phyloP scores from a whole-genome alignment of 805 yeast genomes.

The Wickerhamomyces xylosicus region DNA sequence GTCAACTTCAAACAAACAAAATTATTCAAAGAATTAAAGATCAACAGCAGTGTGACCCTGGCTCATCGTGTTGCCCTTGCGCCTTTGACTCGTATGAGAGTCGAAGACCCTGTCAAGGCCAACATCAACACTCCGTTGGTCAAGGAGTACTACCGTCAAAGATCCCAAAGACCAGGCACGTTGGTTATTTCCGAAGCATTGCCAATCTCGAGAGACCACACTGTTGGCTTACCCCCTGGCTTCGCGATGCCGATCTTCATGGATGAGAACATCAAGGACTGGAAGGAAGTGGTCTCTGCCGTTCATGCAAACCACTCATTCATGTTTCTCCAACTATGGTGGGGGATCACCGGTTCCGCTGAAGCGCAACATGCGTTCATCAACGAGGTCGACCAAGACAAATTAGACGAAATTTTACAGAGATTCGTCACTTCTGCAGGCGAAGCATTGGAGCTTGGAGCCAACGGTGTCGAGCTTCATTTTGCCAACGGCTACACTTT shows the following conservation, averaged over 20 bases:
- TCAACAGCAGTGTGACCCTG: slow-evolving; percentile 23
- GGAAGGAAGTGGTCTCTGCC: slow-evolving; percentile 37
- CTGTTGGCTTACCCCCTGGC: slow-evolving; percentile 31
- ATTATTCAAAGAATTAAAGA: slow-evolving; percentile 28
- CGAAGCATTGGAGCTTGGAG: slow-evolving; percentile 25
- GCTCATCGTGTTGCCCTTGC: slow-evolving; percentile 34
- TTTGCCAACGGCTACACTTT: slow-evolving; percentile 58
- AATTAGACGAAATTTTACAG: slow-evolving; percentile 28
- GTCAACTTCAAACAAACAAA: slow-evolving; percentile 15
- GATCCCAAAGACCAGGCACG: slow-evolving; percentile 49
- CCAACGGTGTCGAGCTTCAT: slow-evolving; percentile 61
- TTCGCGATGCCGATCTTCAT: slow-evolving; percentile 37
- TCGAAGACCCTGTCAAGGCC: slow-evolving; percentile 15
- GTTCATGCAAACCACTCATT: slow-evolving; percentile 42
- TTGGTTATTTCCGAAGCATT: slow-evolving; percentile 54
- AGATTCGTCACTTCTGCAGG: slow-evolving; percentile 38
- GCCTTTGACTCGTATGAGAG: slow-evolving; percentile 42
- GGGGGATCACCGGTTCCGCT: background rate
- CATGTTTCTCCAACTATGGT: slow-evolving; percentile 42
- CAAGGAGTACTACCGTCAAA: slow-evolving; percentile 43
- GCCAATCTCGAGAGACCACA: slow-evolving; percentile 30
- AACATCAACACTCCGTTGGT: slow-evolving; percentile 33
- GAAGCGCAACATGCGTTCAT: background rate
- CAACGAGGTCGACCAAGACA: slow-evolving; percentile 12
- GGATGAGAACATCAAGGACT: slow-evolving; percentile 34